A percentile compares a stretch with the other conserved stretches of the same genome.
phyloP scores from a whole-genome alignment of 1,139 yeast species.

The Suhomyces yuchorum region DNA sequence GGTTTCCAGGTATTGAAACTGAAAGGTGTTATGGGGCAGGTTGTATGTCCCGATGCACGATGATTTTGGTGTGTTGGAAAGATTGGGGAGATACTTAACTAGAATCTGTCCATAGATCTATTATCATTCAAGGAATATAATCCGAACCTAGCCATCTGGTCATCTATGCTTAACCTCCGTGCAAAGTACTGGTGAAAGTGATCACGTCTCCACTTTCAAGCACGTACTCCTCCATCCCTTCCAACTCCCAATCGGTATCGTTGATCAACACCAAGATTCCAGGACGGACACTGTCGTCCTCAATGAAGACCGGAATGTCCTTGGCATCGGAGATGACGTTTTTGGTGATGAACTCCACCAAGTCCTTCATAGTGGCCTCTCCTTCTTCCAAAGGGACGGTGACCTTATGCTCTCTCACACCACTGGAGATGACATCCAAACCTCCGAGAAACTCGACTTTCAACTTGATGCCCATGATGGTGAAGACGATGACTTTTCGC shows the following conservation, averaged over 20 bases:
- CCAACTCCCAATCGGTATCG: conserved; percentile 97
- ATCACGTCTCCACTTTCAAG: conserved; percentile 76
- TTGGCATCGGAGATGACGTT: conserved; percentile 61
- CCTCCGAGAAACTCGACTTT: conserved; percentile 54
- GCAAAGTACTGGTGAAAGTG: conserved; percentile 89
- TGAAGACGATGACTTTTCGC: not conserved
- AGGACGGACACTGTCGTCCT: conserved; percentile 80
- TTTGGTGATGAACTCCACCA: conserved; percentile 56
- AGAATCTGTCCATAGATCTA: too few relatives aligned
- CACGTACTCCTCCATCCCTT: conserved; percentile 80
- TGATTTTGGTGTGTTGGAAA: too few relatives aligned
- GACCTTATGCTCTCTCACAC: conserved; percentile 51
- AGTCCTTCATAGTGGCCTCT: conserved; percentile 54
- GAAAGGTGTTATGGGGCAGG: too few relatives aligned
- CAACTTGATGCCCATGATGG: conserved; percentile 18
- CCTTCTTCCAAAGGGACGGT: conserved; percentile 43
- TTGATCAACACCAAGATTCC: conserved; percentile 90
- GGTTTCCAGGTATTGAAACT: not conserved
- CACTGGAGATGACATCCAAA: conserved; percentile 62
- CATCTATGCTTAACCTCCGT: conserved; percentile 69
- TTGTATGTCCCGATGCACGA: too few relatives aligned
- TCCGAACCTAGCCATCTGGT: too few relatives aligned
- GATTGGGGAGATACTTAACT: too few relatives aligned
- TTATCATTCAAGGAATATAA: too few relatives aligned
- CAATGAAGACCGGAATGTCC: conserved; percentile 75